phyloP scores from a whole-genome alignment of 768 basidiomycete genomes.

The Macrolepiota dolichaula region DNA sequence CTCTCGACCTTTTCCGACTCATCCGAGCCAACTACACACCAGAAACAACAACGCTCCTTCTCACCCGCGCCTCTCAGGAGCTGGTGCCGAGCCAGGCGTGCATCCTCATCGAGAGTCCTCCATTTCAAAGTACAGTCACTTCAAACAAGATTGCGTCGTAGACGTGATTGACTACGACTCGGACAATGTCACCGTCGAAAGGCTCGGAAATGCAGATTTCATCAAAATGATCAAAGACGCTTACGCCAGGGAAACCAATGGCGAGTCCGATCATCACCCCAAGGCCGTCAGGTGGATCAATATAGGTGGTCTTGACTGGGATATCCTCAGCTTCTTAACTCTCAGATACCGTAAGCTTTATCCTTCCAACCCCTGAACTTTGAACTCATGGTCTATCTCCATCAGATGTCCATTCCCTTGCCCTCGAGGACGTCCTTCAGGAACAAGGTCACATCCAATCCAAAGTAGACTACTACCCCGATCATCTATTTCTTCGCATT shows the following conservation, averaged over 20 bases:
- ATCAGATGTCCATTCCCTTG: slow-evolving; percentile 60
- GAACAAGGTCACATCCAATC: slow-evolving; percentile 46
- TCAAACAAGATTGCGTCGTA: slow-evolving; percentile 55
- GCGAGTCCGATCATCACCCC: slow-evolving; percentile 30
- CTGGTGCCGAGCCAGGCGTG: slow-evolving; percentile 64
- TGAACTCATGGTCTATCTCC: slow-evolving; percentile 1
- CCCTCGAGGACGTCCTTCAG: slow-evolving; percentile 63
- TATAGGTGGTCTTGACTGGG: slow-evolving; percentile 59
- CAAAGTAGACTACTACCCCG: slow-evolving; percentile 44
- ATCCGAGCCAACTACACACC: background rate
- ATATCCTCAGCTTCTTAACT: slow-evolving; percentile 57
- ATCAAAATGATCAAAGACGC: slow-evolving; percentile 37
- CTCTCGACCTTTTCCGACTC: background rate
- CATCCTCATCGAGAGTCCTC: slow-evolving; percentile 52
- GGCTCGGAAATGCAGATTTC: slow-evolving; percentile 50
- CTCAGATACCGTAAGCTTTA: slow-evolving; percentile 48
- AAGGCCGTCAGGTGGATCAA: slow-evolving; percentile 55
- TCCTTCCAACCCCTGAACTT: slow-evolving; percentile 11
- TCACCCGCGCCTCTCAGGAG: slow-evolving; percentile 10
- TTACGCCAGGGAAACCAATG: slow-evolving; percentile 1
- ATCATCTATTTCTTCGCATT: slow-evolving; percentile 63
- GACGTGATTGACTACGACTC: slow-evolving; percentile 59
- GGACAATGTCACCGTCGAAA: slow-evolving; percentile 37
- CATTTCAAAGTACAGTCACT: slow-evolving; percentile 42
- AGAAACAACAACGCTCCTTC: background rate